Conservation (phyloP, 2,329 filamentous ascomycete genomes). For the Cladosporium sp. region DNA sequence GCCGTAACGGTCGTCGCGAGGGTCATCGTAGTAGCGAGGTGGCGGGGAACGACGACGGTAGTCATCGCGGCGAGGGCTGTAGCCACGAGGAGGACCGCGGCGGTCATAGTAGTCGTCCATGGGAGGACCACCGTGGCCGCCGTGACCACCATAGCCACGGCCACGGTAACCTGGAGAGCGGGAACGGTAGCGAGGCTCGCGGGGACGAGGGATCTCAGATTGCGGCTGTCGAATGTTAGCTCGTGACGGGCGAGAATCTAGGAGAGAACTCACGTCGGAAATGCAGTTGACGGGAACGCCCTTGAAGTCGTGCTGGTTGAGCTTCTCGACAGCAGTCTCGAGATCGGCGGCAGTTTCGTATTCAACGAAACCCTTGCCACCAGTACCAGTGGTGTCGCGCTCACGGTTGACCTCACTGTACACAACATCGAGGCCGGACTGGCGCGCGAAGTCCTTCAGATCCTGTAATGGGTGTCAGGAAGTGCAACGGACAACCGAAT, state of each 20-base stretch:
- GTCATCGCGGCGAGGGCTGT: slow-evolving; percentile 76
- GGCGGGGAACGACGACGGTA: slow-evolving; percentile 83
- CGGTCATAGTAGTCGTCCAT: slow-evolving; percentile 73
- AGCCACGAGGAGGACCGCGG: slow-evolving; percentile 71
- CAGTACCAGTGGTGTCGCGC: slow-evolving; percentile 59
- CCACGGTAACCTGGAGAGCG: slow-evolving; percentile 67
- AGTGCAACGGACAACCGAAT: slow-evolving; percentile 22
- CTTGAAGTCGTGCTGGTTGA: slow-evolving; percentile 91
- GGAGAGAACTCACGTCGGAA: slow-evolving; percentile 63
- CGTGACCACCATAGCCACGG: slow-evolving; percentile 44
- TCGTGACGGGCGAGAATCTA: not conserved
- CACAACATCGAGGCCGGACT: slow-evolving; percentile 94
- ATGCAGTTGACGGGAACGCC: slow-evolving; percentile 79
- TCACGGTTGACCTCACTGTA: slow-evolving; percentile 95
- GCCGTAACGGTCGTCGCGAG: slow-evolving; percentile 64
- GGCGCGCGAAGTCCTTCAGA: slow-evolving; percentile 97
- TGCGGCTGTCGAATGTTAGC: slow-evolving; percentile 40
- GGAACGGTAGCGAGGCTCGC: slow-evolving; percentile 67
- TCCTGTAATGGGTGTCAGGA: slow-evolving; percentile 65
- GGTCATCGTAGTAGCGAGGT: slow-evolving; percentile 81
- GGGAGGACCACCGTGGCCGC: slow-evolving; percentile 42
- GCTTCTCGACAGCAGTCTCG: slow-evolving; percentile 87
- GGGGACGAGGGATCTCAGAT: slow-evolving; percentile 59
- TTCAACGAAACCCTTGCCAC: slow-evolving; percentile 82
- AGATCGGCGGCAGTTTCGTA: slow-evolving; percentile 91